Evolutionary conservation across 129 eudicot genomes (phyloP), one percentile per base, ranked within the genome.

Genomic region (Escallonia rubra): DNA sequence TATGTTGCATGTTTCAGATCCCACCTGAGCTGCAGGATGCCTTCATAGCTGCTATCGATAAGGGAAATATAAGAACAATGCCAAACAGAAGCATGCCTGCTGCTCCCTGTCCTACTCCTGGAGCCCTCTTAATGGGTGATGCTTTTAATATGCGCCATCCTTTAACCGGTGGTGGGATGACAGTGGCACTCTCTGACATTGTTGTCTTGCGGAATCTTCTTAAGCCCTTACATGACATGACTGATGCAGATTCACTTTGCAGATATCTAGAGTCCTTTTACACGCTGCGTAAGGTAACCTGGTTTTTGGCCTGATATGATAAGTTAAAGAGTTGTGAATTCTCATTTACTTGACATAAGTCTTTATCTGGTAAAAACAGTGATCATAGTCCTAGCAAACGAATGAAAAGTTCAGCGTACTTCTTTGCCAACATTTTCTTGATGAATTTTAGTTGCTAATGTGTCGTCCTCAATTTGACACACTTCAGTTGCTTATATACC

Each of bases 101-200:
- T 62, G 66, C 78, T 66, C 89, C 89, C 59, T 63, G 72, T 61
- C 83, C 75, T 60, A 81, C 85, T 15, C 89, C 81, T 45, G 95
- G 95, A 4, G 89, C 85, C 4, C 65, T 83, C 12, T 44, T 87
- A 16, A 67, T 87, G 79, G 95, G 95, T 41, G 95, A 87, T 70
- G 89, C 95, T 8, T 83, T 87, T 69, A 87, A 85, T 76, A 85
- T 85, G 91, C 87, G 91, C 4, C 91, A 85, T 79, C 87, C 91
- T 63, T 70, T 85, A 65, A 83, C 87, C 23, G 95, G 95, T 59
- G 95, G 95, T 64, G 95, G 95, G 70, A 87, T 87, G 89, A 87
- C 89, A 0, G 95, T 87, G 8, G 95, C 95, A 45, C 80, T 87
- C 48, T 83, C 87, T 8, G 95, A 87, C 13, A 71, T 87, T 48